Percentiles rank a stretch among this genome's conserved stretches.
phyloP scores from a whole-genome alignment of 2,329 filamentous ascomycete genomes.

The Pseudogymnoascus sp. region DNA sequence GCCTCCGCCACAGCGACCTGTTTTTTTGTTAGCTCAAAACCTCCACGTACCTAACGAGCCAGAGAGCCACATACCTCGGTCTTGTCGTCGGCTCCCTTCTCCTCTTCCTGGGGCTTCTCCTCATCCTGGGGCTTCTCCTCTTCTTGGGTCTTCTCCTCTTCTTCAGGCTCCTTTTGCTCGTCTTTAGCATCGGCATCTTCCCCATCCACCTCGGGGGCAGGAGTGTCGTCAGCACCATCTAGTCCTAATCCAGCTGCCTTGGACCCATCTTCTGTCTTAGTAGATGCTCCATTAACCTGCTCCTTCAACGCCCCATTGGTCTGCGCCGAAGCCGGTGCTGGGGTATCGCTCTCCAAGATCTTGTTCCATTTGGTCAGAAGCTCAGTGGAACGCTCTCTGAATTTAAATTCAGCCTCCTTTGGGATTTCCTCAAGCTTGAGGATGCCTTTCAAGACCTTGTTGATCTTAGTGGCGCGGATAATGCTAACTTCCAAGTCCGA shows the following conservation, averaged over 20 bases:
- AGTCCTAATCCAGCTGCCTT: conserved; percentile 23
- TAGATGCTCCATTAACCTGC: conserved; percentile 34
- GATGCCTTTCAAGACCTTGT: conserved; percentile 95
- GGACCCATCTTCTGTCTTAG: conserved; percentile 25
- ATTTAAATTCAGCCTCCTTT: conserved; percentile 78
- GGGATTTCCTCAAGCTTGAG: conserved; percentile 77
- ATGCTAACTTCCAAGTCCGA: conserved; percentile 68
- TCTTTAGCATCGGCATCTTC: conserved; percentile 33
- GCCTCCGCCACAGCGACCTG: background rate
- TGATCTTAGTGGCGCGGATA: conserved; percentile 89
- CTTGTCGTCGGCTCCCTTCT: conserved; percentile 4
- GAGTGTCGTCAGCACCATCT: conserved; percentile 21
- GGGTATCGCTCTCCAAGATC: conserved; percentile 56
- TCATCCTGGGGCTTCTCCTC: background rate
- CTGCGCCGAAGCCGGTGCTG: conserved; percentile 28
- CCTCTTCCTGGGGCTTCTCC: background rate
- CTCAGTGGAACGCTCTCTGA: conserved; percentile 73
- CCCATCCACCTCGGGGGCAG: conserved; percentile 22
- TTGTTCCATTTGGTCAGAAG: conserved; percentile 87
- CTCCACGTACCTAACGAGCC: background rate
- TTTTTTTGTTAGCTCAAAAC: background rate
- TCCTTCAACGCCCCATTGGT: conserved; percentile 24
- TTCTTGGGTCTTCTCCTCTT: conserved; percentile 27
- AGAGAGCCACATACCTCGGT: conserved; percentile 2
- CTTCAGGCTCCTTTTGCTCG: conserved; percentile 34